These are phyloP conservation scores for Emericellopsis cladophorae DNA, from an alignment of 2,329 filamentous ascomycete genomes.

Conservation along the genomic window DNA sequence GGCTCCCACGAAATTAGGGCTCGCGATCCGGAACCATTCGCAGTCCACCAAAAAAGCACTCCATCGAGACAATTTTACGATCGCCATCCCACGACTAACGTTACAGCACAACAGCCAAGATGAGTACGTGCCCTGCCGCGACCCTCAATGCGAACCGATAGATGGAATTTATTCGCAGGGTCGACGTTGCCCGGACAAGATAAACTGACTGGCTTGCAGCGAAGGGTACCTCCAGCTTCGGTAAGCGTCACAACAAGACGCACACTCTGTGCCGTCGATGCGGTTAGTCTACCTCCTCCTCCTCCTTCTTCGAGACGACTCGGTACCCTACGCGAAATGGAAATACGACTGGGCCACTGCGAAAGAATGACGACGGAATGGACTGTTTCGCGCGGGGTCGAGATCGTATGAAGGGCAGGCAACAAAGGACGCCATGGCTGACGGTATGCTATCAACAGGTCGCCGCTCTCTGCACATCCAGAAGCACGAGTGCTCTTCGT, in stretches of 20 bases:
- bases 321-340: not conserved
- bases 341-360: not conserved
- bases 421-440: constrained; percentile 9
- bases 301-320: not conserved
- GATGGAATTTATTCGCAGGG: not conserved
- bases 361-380: constrained; percentile 2
- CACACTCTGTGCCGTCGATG: constrained; percentile 97
- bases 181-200: not conserved
- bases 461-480: constrained; percentile 97
- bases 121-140: constrained; percentile 35
- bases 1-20: constrained; percentile 20
- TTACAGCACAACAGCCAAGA: constrained; percentile 36
- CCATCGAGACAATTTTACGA: too few species aligned
- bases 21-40: constrained; percentile 11
- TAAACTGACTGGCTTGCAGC: constrained; percentile 20
- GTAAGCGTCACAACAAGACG: constrained; percentile 86
- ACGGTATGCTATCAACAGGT: constrained; percentile 38
- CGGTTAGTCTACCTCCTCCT: constrained; percentile 50
- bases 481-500: constrained; percentile 93
- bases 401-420: not conserved
- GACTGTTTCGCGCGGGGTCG: not conserved
- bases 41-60: constrained; percentile 22
- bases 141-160: not conserved
- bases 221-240: constrained; percentile 46
- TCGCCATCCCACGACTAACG: constrained; percentile 16